A percentile compares a stretch with the other conserved stretches of the same genome.
These are phyloP conservation scores for Phylloporus sp. DNA, from an alignment of 1,284 basidiomycete genomes.

Conservation along the genomic window DNA sequence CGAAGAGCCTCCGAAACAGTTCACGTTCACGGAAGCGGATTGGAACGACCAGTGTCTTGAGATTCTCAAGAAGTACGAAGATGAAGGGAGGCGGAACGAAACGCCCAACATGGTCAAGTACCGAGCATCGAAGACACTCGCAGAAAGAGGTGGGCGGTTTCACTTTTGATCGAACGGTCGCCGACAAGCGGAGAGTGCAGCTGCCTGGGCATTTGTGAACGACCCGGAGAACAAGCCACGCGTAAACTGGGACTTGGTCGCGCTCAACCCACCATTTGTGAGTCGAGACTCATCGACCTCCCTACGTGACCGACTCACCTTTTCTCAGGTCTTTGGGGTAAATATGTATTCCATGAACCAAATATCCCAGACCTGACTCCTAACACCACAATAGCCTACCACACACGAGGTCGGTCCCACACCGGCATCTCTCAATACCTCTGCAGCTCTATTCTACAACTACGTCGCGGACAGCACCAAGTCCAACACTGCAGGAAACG, in stretches of 20 bases:
- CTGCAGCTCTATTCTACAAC: slow-evolving; percentile 38
- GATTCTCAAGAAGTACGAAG: slow-evolving; percentile 55
- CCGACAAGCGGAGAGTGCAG: slow-evolving; percentile 23
- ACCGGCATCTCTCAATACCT: slow-evolving; percentile 51
- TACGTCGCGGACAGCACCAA: slow-evolving; percentile 33
- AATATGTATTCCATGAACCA: not conserved
- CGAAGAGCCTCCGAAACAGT: slow-evolving; percentile 21
- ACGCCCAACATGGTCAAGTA: slow-evolving; percentile 52
- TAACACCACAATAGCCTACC: slow-evolving; percentile 35
- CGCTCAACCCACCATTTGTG: slow-evolving; percentile 62
- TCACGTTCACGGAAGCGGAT: slow-evolving; percentile 48
- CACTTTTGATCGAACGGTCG: not conserved
- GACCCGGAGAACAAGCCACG: slow-evolving; percentile 47
- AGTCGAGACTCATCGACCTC: too few relatives aligned
- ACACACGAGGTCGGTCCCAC: slow-evolving; percentile 52
- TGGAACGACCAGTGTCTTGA: slow-evolving; percentile 70
- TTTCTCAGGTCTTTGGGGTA: slow-evolving; percentile 40
- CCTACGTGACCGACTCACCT: not conserved
- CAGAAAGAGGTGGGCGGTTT: slow-evolving; percentile 54
- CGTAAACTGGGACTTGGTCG: slow-evolving; percentile 56
- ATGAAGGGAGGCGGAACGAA: slow-evolving; percentile 49
- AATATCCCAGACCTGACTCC: slow-evolving; percentile 1
- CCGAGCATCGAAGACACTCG: slow-evolving; percentile 67
- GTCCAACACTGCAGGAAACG: slow-evolving; percentile 27
- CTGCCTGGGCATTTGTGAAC: slow-evolving; percentile 62